Percentiles rank a stretch among this genome's conserved stretches.
phyloP scores from a whole-genome alignment of 148 eudicot species.

The Linanthus parryae region DNA sequence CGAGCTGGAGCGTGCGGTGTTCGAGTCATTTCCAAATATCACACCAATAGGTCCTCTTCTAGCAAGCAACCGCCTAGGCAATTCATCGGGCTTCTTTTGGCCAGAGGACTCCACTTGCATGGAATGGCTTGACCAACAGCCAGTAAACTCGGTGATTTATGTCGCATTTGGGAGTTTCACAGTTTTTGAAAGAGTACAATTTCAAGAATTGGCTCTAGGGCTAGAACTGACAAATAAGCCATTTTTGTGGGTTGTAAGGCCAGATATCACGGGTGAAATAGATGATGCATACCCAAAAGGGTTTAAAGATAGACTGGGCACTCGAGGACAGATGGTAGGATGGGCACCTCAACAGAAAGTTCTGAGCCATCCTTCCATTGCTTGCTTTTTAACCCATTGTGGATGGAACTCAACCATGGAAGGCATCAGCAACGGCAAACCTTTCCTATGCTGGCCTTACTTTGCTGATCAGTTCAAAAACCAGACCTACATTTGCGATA shows the following conservation, averaged over 20 bases:
- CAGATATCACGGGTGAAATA: slow-evolving; percentile 3
- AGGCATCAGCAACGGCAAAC: slow-evolving; percentile 14
- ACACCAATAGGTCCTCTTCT: slow-evolving; percentile 22
- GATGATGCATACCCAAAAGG: slow-evolving; percentile 9
- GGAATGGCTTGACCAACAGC: slow-evolving; percentile 19
- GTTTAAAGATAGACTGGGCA: slow-evolving; percentile 8
- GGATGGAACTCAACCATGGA: slow-evolving; percentile 20
- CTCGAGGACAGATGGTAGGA: slow-evolving; percentile 7
- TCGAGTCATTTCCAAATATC: slow-evolving; percentile 11
- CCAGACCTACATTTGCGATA: slow-evolving; percentile 13
- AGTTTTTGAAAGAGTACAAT: slow-evolving; percentile 11
- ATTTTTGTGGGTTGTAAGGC: slow-evolving; percentile 17
- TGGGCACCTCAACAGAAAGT: slow-evolving; percentile 19
- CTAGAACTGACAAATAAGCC: slow-evolving; percentile 12
- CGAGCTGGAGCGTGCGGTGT: slow-evolving; percentile 15
- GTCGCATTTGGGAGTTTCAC: slow-evolving; percentile 19
- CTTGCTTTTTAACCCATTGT: slow-evolving; percentile 18
- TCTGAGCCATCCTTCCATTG: slow-evolving; percentile 13
- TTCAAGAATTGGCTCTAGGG: slow-evolving; percentile 14
- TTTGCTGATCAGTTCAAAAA: slow-evolving; percentile 17
- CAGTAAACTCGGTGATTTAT: slow-evolving; percentile 11
- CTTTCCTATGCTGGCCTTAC: slow-evolving; percentile 22
- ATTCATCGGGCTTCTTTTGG: slow-evolving; percentile 14
- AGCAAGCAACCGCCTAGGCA: too few species aligned
- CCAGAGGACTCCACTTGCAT: slow-evolving; percentile 13